phyloP scores from a whole-genome alignment of 78 protist species.

The Dictyostelium discoideum region dicty_2.7 NC_007089.4:3062501-3063000 shows the following conservation, averaged over 20 bases:
- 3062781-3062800: slow-evolving; percentile 18
- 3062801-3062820: background rate
- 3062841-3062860: background rate
- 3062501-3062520: background rate
- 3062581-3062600: slow-evolving; percentile 23
- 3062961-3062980: background rate
- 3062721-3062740: background rate
- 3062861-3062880: background rate
- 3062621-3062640: background rate
- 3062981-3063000: background rate
- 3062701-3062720: background rate
- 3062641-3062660: background rate
- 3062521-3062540: background rate
- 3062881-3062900: background rate
- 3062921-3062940: background rate
- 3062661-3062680: background rate
- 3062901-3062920: background rate
- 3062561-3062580: background rate
- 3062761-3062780: background rate
- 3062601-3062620: background rate
- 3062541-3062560: background rate
- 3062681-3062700: slow-evolving; percentile 49
- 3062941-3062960: background rate
- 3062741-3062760: background rate
- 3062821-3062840: background rate